These are phyloP conservation scores for Lasiodiplodia gonubiensis DNA, from an alignment of 2,329 filamentous ascomycete species.

Conservation along the genomic window DNA sequence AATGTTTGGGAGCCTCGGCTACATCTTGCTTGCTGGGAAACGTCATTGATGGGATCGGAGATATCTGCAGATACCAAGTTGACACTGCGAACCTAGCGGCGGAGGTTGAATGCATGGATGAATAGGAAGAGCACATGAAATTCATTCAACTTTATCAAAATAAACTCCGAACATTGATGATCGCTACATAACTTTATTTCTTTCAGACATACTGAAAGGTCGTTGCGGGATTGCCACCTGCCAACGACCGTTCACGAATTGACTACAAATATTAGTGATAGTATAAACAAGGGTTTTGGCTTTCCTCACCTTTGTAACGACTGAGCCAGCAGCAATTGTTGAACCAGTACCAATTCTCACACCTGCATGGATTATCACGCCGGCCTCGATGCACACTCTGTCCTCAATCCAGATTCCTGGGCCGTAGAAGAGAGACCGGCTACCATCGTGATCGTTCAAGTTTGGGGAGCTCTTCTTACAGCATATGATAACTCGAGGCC, in stretches of 20 bases:
- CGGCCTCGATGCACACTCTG: slow-evolving; percentile 69
- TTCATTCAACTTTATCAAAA: no score
- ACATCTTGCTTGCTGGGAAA: not conserved
- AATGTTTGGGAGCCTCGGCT: not conserved
- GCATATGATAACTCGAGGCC: slow-evolving; percentile 85
- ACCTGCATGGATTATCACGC: slow-evolving; percentile 64
- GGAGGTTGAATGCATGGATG: not conserved
- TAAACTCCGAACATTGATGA: no score
- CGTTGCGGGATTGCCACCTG: no score
- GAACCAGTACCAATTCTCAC: slow-evolving; percentile 60
- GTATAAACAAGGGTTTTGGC: no score
- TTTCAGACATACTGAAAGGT: no score
- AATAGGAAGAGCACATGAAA: no score
- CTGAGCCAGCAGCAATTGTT: slow-evolving; percentile 60
- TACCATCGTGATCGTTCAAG: slow-evolving; percentile 74
- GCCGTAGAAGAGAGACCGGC: slow-evolving; percentile 72
- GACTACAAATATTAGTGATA: no score
- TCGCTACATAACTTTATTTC: no score
- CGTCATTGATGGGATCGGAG: not conserved
- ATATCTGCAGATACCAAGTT: not conserved
- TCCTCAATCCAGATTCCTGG: slow-evolving; percentile 76
- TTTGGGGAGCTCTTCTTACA: slow-evolving; percentile 75
- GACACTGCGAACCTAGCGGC: not conserved
- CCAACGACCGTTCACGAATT: no score
- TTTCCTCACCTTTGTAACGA: slow-evolving; percentile 54